Base-by-base conservation (phyloP, 345 rosid species). In the Reutealis trisperma region DNA sequence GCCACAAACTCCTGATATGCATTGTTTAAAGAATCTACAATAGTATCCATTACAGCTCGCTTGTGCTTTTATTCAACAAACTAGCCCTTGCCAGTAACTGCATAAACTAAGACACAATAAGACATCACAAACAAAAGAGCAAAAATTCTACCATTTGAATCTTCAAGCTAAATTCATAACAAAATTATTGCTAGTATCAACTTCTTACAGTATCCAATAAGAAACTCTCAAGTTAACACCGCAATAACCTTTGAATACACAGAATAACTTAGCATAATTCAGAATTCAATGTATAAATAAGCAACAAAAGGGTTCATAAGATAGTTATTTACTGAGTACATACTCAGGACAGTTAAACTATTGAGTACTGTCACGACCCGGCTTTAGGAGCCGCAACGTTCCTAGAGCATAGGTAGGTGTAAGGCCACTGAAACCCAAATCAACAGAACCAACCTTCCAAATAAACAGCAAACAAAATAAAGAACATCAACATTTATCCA, bases 1-100 rank as follows among this genome's bases (percentile, higher is more conserved):
- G 82, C 82, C 30, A 92, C 88, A 75, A 93, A 92, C 65, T 93
- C 97, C 82, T 92, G 93, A 80, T 95, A 95, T 18, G 96, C 94
- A 55, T 67, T 90, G 81, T 82, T 92, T 66, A 93, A 75, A 34
- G 92, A 83, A 75, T 93, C 96, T 13, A 92, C 97, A 18, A 90
- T 79, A 85, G 63, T 85, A 81, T 93, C 96, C 30, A 27, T 27
- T n/a, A n/a, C n/a, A n/a, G n/a, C n/a, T n/a, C n/a, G n/a, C 63
- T 18, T 11, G 30, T 67, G 70, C 70, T 22, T 18, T 52, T 42
- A 9, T 44, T 21, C 22, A 19, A 21, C 52, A 34, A 44, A 47
- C 7, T n/a, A 47, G 5, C 37, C 13, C 27, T 21, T 68, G 72
- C 30, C 8, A 45, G 18, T 22, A 45, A 45, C 58, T 18, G 70